Percentiles rank a stretch among this genome's conserved stretches.
These are phyloP conservation scores for Tremella fuciformis DNA, from an alignment of 768 basidiomycete species.

Conservation along the genomic window DNA sequence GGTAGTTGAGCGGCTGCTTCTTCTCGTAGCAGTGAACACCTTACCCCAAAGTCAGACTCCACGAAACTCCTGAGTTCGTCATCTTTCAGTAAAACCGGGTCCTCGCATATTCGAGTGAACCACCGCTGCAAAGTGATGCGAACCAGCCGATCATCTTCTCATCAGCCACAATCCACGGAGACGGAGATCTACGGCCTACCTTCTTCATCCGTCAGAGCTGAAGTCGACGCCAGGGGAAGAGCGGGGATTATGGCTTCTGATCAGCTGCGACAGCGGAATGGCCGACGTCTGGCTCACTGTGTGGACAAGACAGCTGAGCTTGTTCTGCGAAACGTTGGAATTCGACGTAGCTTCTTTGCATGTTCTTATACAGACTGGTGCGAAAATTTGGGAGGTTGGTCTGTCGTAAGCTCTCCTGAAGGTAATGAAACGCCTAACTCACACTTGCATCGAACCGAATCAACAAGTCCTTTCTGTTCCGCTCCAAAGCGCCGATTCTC, in stretches of 20 bases:
- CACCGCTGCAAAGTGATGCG: slow-evolving; percentile 92
- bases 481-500: slow-evolving; percentile 82
- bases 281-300: slow-evolving; percentile 56
- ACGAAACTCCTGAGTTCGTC: slow-evolving; percentile 93
- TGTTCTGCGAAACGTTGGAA: slow-evolving; percentile 92
- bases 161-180: slow-evolving; percentile 6
- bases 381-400: slow-evolving; percentile 82
- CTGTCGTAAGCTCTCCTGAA: slow-evolving; percentile 54
- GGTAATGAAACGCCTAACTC: slow-evolving; percentile 37
- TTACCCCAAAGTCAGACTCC: slow-evolving; percentile 91
- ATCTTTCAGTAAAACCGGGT: slow-evolving; percentile 79
- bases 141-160: slow-evolving; percentile 80
- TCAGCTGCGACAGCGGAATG: not conserved
- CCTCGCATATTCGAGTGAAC: slow-evolving; percentile 88
- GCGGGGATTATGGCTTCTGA: slow-evolving; percentile 76
- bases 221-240: slow-evolving; percentile 91
- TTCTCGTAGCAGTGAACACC: not conserved
- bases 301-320: slow-evolving; percentile 83
- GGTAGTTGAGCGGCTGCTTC: not conserved
- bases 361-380: slow-evolving; percentile 68
- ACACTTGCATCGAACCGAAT: slow-evolving; percentile 95
- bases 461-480: slow-evolving; percentile 91
- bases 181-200: slow-evolving; percentile 40
- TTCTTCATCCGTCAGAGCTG: slow-evolving; percentile 95
- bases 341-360: slow-evolving; percentile 90